A percentile compares a stretch with the other conserved stretches of the same genome.
These are phyloP conservation scores for Paecilomyces sp. DNA, from an alignment of 2,329 filamentous ascomycete genomes.

Conservation along the genomic window DNA sequence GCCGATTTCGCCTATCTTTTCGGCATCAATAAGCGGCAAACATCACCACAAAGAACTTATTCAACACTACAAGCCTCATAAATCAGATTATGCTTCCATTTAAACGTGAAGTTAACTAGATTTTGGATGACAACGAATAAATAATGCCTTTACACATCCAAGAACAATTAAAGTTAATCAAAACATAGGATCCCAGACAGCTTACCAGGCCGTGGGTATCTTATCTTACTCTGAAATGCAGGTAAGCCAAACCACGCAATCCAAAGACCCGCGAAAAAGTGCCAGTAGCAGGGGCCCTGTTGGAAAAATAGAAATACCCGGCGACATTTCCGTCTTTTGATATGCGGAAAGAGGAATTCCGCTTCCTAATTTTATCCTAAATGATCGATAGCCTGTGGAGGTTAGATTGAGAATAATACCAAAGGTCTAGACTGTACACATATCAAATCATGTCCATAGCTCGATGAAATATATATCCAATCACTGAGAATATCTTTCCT, in stretches of 20 bases:
- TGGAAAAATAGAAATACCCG: background rate
- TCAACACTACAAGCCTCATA: background rate
- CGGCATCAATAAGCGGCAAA: background rate
- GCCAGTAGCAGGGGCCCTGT: background rate
- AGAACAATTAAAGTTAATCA: background rate
- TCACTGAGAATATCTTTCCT: too few relatives aligned
- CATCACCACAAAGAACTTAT: background rate
- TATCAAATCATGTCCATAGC: too few relatives aligned
- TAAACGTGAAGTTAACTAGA: too few relatives aligned
- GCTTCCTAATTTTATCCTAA: background rate
- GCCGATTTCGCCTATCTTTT: too few relatives aligned
- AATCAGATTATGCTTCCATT: background rate
- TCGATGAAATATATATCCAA: too few relatives aligned
- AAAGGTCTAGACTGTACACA: background rate
- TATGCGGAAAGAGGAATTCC: background rate
- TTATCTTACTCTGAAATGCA: background rate
- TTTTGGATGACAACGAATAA: too few relatives aligned
- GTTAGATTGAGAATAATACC: background rate
- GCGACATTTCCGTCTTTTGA: background rate
- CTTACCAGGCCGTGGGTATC: background rate
- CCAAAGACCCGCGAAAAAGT: background rate
- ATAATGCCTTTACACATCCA: background rate
- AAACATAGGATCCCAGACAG: background rate
- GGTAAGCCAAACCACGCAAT: background rate
- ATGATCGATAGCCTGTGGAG: too few relatives aligned